A percentile compares a stretch with the other conserved stretches of the same genome.
Conservation (phyloP, 441 rosid species). For the Pelargonium citronellum region DNA sequence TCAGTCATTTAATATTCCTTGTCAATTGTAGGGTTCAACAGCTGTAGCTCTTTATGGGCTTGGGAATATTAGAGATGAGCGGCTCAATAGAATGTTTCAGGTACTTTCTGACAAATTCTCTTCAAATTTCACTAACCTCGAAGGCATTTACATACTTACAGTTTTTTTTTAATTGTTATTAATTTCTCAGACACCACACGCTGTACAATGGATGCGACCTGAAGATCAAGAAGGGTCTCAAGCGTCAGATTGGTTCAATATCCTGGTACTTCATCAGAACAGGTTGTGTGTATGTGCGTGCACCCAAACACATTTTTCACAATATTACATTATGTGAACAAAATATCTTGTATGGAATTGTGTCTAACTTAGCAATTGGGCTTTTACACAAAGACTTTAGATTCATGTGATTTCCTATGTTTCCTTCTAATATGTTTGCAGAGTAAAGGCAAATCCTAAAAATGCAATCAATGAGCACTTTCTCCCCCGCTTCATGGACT, state of each 20-base stretch:
- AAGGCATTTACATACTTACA: not conserved
- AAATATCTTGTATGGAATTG: not conserved
- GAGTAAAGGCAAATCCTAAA: constrained; percentile 93
- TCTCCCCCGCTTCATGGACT: constrained; percentile 89
- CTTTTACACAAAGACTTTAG: not conserved
- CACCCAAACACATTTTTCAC: not conserved
- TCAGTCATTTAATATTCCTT: constrained; percentile 14
- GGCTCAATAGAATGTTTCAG: constrained; percentile 99
- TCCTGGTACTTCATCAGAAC: constrained; percentile 96
- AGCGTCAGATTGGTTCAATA: constrained; percentile 92
- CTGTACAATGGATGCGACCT: constrained; percentile 98
- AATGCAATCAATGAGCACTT: constrained; percentile 97
- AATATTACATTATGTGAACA: not conserved
- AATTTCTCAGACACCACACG: constrained; percentile 77
- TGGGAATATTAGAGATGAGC: constrained; percentile 95
- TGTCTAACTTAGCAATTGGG: constrained; percentile 11
- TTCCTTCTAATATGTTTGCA: constrained; percentile 31
- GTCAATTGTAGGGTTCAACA: constrained; percentile 67
- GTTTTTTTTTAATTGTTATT: constrained; percentile 4
- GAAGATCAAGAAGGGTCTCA: constrained; percentile 81
- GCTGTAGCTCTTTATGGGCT: constrained; percentile 93
- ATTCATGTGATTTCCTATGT: constrained; percentile 17
- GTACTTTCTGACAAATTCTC: constrained; percentile 29
- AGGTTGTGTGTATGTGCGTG: constrained; percentile 42
- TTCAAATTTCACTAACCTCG: constrained; percentile 5